These are phyloP conservation scores for Raffaelea ambrosiae DNA, from an alignment of 2,329 filamentous ascomycete genomes.

Conservation along the genomic window DNA sequence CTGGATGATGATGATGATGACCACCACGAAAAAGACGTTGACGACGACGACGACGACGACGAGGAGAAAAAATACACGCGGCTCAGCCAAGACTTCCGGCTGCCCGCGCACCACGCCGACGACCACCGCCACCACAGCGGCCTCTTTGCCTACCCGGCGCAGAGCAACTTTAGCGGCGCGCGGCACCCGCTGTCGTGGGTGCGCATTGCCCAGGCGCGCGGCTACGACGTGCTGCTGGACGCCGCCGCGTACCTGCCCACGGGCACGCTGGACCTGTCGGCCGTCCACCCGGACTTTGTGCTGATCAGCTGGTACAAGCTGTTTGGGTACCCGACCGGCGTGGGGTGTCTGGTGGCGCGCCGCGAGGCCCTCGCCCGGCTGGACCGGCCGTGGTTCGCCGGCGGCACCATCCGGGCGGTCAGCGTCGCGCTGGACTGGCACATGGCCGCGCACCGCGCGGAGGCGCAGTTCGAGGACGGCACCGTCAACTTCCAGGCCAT, in stretches of 20 bases:
- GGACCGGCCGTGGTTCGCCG: slow-evolving; percentile 29
- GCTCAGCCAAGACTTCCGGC: too few species aligned
- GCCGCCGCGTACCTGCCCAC: slow-evolving; percentile 31
- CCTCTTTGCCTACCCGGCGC: slow-evolving; percentile 36
- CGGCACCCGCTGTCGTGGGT: slow-evolving; percentile 31
- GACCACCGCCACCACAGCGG: slow-evolving; percentile 15
- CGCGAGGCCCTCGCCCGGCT: slow-evolving; percentile 22
- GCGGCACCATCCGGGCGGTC: slow-evolving; percentile 27
- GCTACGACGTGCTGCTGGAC: slow-evolving; percentile 32
- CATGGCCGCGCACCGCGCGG: slow-evolving; percentile 15
- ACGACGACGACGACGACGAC: not conserved
- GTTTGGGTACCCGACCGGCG: slow-evolving; percentile 32
- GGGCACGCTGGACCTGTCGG: slow-evolving; percentile 22
- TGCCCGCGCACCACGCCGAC: not conserved
- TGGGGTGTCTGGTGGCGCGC: slow-evolving; percentile 29
- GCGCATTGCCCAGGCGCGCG: slow-evolving; percentile 22
- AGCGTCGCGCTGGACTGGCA: slow-evolving; percentile 24
- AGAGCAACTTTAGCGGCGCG: slow-evolving; percentile 36
- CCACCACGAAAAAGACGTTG: not conserved
- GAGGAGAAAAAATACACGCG: not conserved
- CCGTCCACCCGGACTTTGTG: slow-evolving; percentile 28
- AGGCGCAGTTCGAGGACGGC: slow-evolving; percentile 30
- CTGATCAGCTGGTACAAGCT: slow-evolving; percentile 33
- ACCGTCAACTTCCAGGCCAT: slow-evolving; percentile 30
- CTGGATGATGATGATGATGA: not conserved